These are phyloP conservation scores for Lentinula lateritia DNA, from an alignment of 768 basidiomycete species.

Conservation along the genomic window DNA sequence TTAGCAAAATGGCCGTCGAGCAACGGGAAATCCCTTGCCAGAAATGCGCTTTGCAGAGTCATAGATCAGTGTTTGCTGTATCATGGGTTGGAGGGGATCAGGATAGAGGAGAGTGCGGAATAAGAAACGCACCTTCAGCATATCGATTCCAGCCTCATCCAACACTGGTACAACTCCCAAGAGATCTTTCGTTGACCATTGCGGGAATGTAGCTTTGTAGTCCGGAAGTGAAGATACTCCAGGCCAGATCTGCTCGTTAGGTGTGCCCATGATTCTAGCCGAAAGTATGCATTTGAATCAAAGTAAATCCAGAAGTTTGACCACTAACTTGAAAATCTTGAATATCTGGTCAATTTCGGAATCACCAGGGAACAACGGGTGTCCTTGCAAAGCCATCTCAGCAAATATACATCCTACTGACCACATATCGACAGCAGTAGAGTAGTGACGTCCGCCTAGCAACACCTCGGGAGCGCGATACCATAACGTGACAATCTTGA, in stretches of 20 bases:
- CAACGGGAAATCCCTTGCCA: slow-evolving; percentile 43
- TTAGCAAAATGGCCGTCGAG: not conserved
- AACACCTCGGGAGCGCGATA: slow-evolving; percentile 98
- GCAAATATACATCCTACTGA: slow-evolving; percentile 99
- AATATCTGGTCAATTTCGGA: slow-evolving; percentile 99
- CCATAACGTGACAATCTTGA: slow-evolving; percentile 97
- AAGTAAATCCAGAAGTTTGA: not conserved
- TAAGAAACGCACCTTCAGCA: slow-evolving; percentile 53
- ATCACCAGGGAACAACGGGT: slow-evolving; percentile 94
- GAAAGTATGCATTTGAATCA: not conserved
- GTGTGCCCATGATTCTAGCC: slow-evolving; percentile 86
- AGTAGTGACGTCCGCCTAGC: slow-evolving; percentile 92
- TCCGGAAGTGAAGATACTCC: slow-evolving; percentile 85
- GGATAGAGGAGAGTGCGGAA: not conserved
- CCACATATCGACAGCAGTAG: slow-evolving; percentile 99
- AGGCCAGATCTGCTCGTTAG: slow-evolving; percentile 88
- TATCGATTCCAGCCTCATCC: slow-evolving; percentile 74
- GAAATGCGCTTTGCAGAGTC: slow-evolving; percentile 92
- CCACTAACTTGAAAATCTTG: slow-evolving; percentile 88
- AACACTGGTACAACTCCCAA: slow-evolving; percentile 58
- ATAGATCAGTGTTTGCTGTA: slow-evolving; percentile 68
- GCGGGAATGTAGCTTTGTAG: slow-evolving; percentile 95
- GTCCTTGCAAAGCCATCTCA: slow-evolving; percentile 92
- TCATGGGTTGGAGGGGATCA: not conserved
- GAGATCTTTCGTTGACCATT: slow-evolving; percentile 83